These are phyloP conservation scores for Microbotryum lychnidis-dioicae DNA, from an alignment of 1,284 basidiomycete species.

Conservation along the genomic window DNA sequence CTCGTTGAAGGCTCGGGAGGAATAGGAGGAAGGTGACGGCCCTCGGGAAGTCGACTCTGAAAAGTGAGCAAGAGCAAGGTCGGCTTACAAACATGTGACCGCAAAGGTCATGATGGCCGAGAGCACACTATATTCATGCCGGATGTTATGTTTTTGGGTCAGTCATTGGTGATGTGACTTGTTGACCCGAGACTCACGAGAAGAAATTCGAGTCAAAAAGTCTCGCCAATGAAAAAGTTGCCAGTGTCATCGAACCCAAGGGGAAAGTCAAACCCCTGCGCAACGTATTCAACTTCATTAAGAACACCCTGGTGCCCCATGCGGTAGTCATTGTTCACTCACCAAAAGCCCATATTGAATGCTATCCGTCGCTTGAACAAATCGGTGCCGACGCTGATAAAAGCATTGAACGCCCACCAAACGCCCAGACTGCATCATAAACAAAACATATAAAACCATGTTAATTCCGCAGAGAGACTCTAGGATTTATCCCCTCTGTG, in stretches of 20 bases:
- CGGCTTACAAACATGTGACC: slow-evolving; percentile 4
- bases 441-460: neutral
- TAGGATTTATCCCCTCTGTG: neutral
- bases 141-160: slow-evolving; percentile 13
- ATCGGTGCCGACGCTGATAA: slow-evolving; percentile 23
- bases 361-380: slow-evolving; percentile 11
- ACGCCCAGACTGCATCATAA: slow-evolving; percentile 24
- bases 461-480: neutral
- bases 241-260: slow-evolving; percentile 33
- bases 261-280: slow-evolving; percentile 27
- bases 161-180: neutral
- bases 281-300: neutral
- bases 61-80: too few species aligned
- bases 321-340: neutral
- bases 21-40: slow-evolving; percentile 1
- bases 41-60: too few species aligned
- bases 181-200: slow-evolving; percentile 18
- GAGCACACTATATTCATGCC: slow-evolving; percentile 17
- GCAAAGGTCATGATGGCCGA: slow-evolving; percentile 25
- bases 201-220: slow-evolving; percentile 34
- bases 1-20: too few species aligned
- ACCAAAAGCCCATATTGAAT: slow-evolving; percentile 31
- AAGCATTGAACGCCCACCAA: slow-evolving; percentile 33
- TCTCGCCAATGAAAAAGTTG: slow-evolving; percentile 32
- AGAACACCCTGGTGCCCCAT: neutral